Evolutionary conservation across 2,329 filamentous ascomycete species (phyloP), one percentile per base, ranked within the genome.

Genomic region (Aureobasidium sp.): DNA sequence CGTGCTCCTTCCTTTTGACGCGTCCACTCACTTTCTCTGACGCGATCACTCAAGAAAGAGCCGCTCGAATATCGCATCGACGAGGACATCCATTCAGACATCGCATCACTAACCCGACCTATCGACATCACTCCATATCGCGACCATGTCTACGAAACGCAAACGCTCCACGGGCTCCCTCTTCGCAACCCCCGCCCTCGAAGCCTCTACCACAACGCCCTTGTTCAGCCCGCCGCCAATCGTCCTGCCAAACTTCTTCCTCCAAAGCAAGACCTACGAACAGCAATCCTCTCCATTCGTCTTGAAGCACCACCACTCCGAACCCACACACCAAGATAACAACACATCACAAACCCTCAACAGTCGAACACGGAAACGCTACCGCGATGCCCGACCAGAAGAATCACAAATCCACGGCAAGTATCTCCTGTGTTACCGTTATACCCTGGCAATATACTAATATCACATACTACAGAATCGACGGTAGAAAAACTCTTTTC

Each of bases 291-390:
- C 47, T n/a, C 47, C 47, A 8, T n/a, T 40, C 31, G 20, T 1
- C 27, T 61, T 40, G 42, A 62, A 29, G 20, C 47, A 29, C 33
- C 3, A 27, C 33, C 5, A 18, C 18, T 18, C 23, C 6, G 2
- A 20, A 3, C 13, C 7, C 18, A 7, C 29, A 54, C 31, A 31
- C 16, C 23, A 56, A 60, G 15, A 40, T 43, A 11, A 47, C 40
- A 33, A 58, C 67, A 31, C 70, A 88, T 70, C 20, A 16, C 50
- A 53, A 8, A 53, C 10, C n/a, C 80, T 88, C 51, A 81, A 85
- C 70, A 84, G 82, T 67, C 84, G 88, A 23, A 90, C 88, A 65
- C 80, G 84, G 67, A 90, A 90, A 75, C 78, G 88, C 40, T 82
- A 86, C 69, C 81, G 87, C 66, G 84, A 90, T 73, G 84, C 86